Percentiles rank a stretch among this genome's conserved stretches.
Conservation (phyloP, 108 stramenopile genomes). For the Hondaea fermentalgiana region DNA sequence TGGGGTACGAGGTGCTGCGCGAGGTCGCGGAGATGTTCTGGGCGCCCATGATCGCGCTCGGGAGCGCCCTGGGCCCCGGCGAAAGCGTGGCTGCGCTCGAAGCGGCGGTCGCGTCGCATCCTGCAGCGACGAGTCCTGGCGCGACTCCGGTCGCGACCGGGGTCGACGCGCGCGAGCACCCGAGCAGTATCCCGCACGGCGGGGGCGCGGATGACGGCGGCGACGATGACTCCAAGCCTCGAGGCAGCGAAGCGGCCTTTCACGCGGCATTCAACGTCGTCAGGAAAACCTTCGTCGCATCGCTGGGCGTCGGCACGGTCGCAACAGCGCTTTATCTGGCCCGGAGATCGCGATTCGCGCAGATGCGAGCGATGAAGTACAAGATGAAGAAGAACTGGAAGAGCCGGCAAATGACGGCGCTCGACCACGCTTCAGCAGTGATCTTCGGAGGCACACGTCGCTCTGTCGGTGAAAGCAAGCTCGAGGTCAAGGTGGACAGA, state of each 20-base stretch:
- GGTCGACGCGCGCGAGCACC: too few species aligned
- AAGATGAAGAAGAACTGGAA: constrained; percentile 11
- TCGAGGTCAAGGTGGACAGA: background rate
- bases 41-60: too few species aligned
- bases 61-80: too few species aligned
- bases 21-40: too few species aligned
- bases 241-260: background rate
- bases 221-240: background rate
- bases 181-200: background rate
- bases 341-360: background rate
- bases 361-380: background rate
- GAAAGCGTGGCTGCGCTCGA: too few species aligned
- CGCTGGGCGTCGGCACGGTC: background rate
- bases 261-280: background rate
- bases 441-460: background rate
- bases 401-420: background rate
- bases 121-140: too few species aligned
- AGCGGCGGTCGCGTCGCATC: too few species aligned
- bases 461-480: background rate
- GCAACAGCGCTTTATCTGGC: background rate
- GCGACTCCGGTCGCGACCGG: too few species aligned
- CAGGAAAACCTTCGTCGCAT: background rate
- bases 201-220: background rate
- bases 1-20: too few species aligned
- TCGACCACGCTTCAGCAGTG: background rate